Base-by-base conservation (phyloP, 23 red algal species). In the Gracilaria gracilis region DNA sequence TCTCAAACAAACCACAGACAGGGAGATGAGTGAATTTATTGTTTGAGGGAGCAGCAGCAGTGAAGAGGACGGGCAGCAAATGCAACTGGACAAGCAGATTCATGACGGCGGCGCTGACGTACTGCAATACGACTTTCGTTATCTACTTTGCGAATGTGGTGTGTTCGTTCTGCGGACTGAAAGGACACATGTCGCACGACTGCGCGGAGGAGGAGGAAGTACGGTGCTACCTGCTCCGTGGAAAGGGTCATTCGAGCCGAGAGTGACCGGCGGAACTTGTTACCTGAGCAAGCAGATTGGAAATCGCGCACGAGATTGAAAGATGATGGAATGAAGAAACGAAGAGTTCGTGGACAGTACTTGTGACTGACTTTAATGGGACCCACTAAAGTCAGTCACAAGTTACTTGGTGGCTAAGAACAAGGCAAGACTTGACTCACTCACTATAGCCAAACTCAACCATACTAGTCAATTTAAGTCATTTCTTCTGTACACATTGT, bases 131-230 rank as follows among this genome's bases (percentile, higher is more conserved):
- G 67, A 87, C 69, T 65, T 50, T 8, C 83, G 83, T 7, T 87
- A 87, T 87, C 75, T 48, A 87, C 44, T 47, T 9, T 76, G 49
- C 9, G n/a, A 87, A 87, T 50, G 83, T 87, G 57, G 69, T 87
- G 32, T 87, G 83, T 29, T 61, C 57, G 50, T 57, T 67, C 34
- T 87, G 83, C 64, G 83, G 83, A 32, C 48, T 87, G 4, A 87
- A 87, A 31, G 83, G 83, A 16, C 83, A 87, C 83, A 72, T 72
- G 83, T 87, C 83, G 51, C 75, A 67, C 67, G 69, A 75, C 65
- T 87, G 83, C 29, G 34, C 9, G 8, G 80, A 83, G 33, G 54
- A 64, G 17, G 66, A 87, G 42, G 39, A 87, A 33, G 39, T 72
- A 53, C 32, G 69, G 4, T 87, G 83, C 25, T 87, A 57, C 40